phyloP scores from a whole-genome alignment of 345 rosid species.

The Acer campestre region DNA sequence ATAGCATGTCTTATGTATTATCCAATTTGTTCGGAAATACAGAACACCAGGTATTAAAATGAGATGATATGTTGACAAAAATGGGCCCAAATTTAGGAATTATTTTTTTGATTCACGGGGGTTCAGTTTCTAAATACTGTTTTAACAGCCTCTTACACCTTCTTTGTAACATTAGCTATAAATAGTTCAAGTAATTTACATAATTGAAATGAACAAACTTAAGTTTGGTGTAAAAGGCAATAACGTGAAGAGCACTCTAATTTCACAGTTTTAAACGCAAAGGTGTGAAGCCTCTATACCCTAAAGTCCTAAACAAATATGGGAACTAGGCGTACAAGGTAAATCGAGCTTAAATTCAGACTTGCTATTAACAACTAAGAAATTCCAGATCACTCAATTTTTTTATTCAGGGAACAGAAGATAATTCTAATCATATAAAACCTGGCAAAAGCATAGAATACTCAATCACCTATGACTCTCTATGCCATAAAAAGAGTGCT shows the following conservation, averaged over 20 bases:
- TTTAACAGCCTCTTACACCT: background rate
- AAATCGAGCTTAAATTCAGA: background rate
- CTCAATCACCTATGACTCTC: conserved; percentile 90
- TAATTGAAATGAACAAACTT: background rate
- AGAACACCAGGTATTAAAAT: background rate
- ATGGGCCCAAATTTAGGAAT: background rate
- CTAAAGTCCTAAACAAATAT: background rate
- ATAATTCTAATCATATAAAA: background rate
- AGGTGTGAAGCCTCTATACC: background rate
- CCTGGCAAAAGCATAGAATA: conserved; percentile 6
- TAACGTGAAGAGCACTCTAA: background rate
- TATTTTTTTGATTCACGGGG: background rate
- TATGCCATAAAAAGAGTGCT: conserved; percentile 97
- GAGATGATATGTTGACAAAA: background rate
- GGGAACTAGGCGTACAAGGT: background rate
- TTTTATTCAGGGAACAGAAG: too few relatives aligned
- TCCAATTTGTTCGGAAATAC: background rate
- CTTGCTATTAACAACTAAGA: background rate
- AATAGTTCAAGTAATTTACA: background rate
- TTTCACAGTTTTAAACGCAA: background rate
- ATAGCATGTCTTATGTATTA: background rate
- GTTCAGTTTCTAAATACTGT: background rate
- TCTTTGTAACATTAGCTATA: background rate
- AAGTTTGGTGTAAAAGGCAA: background rate
- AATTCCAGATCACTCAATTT: background rate